Evolutionary conservation across 1,284 basidiomycete genomes (phyloP).

Genomic region (Exobasidium rhododendri): DNA sequence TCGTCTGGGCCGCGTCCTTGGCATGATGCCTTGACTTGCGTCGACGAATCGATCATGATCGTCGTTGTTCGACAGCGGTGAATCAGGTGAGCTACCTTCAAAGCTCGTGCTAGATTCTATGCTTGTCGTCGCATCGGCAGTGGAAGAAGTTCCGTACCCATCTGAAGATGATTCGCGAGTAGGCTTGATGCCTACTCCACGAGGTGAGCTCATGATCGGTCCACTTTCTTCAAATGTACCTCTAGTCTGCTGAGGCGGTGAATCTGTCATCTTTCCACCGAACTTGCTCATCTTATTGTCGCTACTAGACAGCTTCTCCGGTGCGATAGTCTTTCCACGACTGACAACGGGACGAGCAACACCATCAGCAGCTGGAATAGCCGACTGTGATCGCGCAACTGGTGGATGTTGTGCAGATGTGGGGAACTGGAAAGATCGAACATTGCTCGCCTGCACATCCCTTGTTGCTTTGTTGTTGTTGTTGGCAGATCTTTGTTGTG

Average conservation of each 20-base stretch:
- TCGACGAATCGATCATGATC: slow-evolving; percentile 3
- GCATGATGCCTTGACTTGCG: not conserved
- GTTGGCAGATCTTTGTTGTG: not conserved
- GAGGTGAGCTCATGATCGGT: not conserved
- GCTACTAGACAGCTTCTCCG: not conserved
- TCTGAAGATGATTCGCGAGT: not conserved
- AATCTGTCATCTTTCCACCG: not conserved
- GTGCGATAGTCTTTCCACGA: not conserved
- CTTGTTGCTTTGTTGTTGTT: not conserved
- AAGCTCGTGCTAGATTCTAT: slow-evolving; percentile 1
- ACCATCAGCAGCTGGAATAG: not conserved
- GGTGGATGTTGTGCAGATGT: not conserved
- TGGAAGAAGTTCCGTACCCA: slow-evolving; percentile 1
- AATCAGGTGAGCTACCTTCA: not conserved
- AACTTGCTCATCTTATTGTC: not conserved
- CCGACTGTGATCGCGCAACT: not conserved
- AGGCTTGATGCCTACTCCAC: not conserved
- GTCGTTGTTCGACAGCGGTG: not conserved
- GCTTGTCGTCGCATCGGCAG: not conserved
- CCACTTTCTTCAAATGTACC: not conserved
- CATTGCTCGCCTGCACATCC: not conserved
- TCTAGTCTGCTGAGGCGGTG: not conserved
- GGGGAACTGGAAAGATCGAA: not conserved
- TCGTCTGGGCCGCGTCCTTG: not conserved
- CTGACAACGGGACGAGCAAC: not conserved